phyloP scores from a whole-genome alignment of 2,329 filamentous ascomycete species.

The Arthrinium puccinioides region DNA sequence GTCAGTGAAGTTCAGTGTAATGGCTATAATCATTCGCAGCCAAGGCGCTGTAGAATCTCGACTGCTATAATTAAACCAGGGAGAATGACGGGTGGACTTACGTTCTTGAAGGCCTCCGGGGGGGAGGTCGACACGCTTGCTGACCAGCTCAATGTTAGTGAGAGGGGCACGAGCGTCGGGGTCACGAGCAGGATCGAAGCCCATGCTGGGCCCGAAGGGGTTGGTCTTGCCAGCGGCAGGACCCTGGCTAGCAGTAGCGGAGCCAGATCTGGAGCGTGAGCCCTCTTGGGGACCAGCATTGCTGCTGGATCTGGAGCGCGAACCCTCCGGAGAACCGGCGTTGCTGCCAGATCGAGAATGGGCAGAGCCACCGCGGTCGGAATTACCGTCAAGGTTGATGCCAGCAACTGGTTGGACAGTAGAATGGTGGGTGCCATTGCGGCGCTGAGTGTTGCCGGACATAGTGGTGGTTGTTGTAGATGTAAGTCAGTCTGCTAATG shows the following conservation, averaged over 20 bases:
- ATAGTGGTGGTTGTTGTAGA: constrained; percentile 1
- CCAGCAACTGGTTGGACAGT: constrained; percentile 7
- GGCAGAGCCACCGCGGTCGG: constrained; percentile 7
- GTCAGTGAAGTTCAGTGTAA: too few relatives aligned
- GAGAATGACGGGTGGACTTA: constrained; percentile 16
- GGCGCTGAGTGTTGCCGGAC: constrained; percentile 1
- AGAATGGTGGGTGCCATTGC: constrained; percentile 3
- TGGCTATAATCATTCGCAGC: too few relatives aligned
- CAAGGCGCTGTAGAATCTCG: too few relatives aligned
- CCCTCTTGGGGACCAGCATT: neutral
- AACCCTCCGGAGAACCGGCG: neutral
- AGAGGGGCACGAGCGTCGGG: constrained; percentile 13
- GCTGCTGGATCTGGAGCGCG: constrained; percentile 5
- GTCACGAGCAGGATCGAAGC: constrained; percentile 12
- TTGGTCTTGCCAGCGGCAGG: constrained; percentile 3
- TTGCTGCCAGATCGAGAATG: constrained; percentile 5
- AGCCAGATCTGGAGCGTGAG: neutral
- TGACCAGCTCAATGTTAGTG: constrained; percentile 18
- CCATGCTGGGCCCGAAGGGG: constrained; percentile 2
- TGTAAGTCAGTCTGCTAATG: too few relatives aligned
- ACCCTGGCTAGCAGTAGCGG: constrained; percentile 1
- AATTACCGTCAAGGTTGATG: constrained; percentile 13
- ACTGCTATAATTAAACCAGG: neutral
- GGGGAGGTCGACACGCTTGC: constrained; percentile 49
- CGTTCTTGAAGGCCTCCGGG: constrained; percentile 45